Percentiles rank a stretch among this genome's conserved stretches.
phyloP scores from a whole-genome alignment of 345 rosid species.

The Angophora floribunda region DNA sequence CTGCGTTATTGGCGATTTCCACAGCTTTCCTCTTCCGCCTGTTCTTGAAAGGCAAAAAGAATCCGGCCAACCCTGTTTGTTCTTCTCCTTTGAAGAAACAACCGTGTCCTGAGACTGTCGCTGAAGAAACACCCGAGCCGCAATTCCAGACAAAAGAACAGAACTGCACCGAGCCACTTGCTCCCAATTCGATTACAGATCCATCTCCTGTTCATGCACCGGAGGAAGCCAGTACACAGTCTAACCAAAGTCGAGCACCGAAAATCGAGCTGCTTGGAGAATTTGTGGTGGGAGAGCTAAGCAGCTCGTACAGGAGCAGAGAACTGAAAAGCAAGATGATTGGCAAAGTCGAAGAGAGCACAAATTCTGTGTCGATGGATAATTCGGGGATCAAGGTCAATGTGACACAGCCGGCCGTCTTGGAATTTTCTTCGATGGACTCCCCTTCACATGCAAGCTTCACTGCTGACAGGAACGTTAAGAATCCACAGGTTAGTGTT shows the following conservation, averaged over 20 bases:
- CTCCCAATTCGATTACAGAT: not conserved
- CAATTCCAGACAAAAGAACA: not conserved
- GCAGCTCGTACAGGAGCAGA: slow-evolving; percentile 12
- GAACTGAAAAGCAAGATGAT: not conserved
- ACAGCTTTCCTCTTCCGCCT: not conserved
- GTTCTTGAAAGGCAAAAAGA: not conserved
- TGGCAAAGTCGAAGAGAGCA: slow-evolving; percentile 15
- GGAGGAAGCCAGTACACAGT: not conserved
- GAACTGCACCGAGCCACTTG: not conserved
- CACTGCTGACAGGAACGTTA: not conserved
- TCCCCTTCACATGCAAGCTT: not conserved
- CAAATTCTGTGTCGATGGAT: slow-evolving; percentile 4
- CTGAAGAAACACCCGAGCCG: not conserved
- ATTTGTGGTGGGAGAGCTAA: slow-evolving; percentile 21
- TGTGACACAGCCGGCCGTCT: not conserved
- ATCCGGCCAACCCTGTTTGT: not conserved
- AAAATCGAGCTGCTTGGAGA: slow-evolving; percentile 38
- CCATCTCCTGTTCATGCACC: not conserved
- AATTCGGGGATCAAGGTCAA: not conserved
- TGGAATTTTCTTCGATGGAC: slow-evolving; percentile 1
- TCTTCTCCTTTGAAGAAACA: not conserved
- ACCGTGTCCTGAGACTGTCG: not conserved
- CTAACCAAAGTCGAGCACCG: slow-evolving; percentile 16
- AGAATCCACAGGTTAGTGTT: not conserved
- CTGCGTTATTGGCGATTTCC: not conserved